These are phyloP conservation scores for Ramichloridium luteum DNA, from an alignment of 2,329 filamentous ascomycete species.

Conservation along the genomic window DNA sequence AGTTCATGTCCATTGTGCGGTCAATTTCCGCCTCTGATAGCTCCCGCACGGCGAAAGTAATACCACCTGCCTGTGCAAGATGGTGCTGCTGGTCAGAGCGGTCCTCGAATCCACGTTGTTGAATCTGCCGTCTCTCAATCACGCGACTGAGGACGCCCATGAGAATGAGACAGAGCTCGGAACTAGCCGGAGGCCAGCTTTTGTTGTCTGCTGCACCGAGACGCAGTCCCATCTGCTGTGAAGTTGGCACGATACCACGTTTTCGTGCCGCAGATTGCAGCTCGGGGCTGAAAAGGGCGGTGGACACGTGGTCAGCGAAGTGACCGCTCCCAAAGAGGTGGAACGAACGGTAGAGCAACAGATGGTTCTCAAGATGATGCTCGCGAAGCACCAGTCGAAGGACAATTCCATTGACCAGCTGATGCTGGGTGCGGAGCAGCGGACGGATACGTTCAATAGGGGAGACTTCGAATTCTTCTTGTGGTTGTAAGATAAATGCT, in stretches of 20 bases:
- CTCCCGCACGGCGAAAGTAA: constrained; percentile 68
- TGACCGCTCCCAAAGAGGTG: constrained; percentile 75
- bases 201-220: constrained; percentile 60
- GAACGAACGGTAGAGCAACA: constrained; percentile 65
- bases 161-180: constrained; percentile 76
- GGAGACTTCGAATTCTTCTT: too few relatives aligned
- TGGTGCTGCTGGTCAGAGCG: neutral
- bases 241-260: constrained; percentile 54
- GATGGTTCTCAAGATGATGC: constrained; percentile 59
- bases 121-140: constrained; percentile 46
- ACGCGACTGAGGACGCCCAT: constrained; percentile 51
- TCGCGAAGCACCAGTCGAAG: constrained; percentile 64
- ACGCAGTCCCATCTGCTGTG: constrained; percentile 67
- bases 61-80: constrained; percentile 29
- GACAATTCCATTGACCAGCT: constrained; percentile 64
- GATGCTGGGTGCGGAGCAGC: constrained; percentile 60
- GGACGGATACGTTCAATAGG: constrained; percentile 31
- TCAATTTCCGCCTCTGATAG: constrained; percentile 67
- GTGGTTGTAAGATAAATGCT: neutral
- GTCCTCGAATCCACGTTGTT: constrained; percentile 4
- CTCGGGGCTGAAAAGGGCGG: constrained; percentile 74
- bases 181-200: constrained; percentile 81
- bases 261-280: constrained; percentile 66
- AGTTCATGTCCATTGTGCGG: constrained; percentile 68
- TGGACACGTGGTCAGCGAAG: constrained; percentile 67